Conservation (phyloP, 805 yeast species). For the Kuraishia hungarica region DNA sequence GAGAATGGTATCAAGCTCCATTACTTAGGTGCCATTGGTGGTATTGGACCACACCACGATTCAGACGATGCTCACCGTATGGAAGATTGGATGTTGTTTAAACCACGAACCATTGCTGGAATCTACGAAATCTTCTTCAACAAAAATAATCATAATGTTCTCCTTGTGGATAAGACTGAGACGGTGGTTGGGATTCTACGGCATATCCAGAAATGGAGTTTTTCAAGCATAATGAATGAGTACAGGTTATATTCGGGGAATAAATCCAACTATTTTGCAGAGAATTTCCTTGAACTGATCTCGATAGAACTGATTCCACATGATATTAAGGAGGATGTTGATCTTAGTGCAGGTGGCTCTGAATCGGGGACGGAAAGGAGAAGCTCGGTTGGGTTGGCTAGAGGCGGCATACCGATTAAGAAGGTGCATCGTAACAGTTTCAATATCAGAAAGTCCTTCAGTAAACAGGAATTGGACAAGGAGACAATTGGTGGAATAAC, state of each 20-base stretch:
- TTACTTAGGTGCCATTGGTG: conserved; percentile 23
- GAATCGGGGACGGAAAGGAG: background rate
- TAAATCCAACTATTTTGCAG: conserved; percentile 70
- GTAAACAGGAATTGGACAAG: background rate
- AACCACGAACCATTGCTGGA: conserved; percentile 52
- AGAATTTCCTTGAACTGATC: conserved; percentile 71
- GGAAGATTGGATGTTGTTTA: conserved; percentile 68
- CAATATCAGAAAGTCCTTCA: background rate
- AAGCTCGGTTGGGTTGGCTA: background rate
- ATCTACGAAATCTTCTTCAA: conserved; percentile 63
- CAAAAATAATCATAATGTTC: conserved; percentile 47
- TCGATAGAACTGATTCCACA: conserved; percentile 41
- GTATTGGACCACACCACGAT: conserved; percentile 13
- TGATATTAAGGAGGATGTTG: conserved; percentile 14
- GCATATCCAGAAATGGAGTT: conserved; percentile 82
- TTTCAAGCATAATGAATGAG: conserved; percentile 76
- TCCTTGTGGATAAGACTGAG: conserved; percentile 73
- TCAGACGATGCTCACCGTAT: conserved; percentile 15
- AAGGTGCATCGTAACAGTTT: conserved; percentile 2
- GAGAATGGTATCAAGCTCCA: conserved; percentile 44
- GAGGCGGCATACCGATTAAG: conserved; percentile 2
- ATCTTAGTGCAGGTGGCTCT: no score
- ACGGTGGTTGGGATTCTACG: conserved; percentile 76
- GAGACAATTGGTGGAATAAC: background rate
- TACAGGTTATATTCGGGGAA: conserved; percentile 71